Evolutionary conservation across 1,139 yeast species (phyloP), one percentile per base, ranked within the genome.

Genomic region (Kodamaea anthophila): DNA sequence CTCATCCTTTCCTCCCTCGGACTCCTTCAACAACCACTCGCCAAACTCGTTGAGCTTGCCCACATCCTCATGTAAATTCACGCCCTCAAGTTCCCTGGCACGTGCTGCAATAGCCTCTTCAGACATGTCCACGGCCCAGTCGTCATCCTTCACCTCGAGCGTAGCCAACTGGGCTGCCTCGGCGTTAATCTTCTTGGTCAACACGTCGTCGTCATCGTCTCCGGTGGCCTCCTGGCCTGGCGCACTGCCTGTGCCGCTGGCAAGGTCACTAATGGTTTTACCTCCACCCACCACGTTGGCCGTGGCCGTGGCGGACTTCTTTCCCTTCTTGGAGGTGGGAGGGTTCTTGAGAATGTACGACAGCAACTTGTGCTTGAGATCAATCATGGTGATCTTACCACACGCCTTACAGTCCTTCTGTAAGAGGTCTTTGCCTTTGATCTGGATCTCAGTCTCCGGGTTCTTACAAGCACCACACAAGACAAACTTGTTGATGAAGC

Each of bases 391-490:
- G 53, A 88, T 74, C 57, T 80, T 79, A 61, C 99, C 99, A 71
- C 99, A 91, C 18, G 99, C 99, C 60, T 91, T 91, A 71, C 99
- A 91, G 58, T 91, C 97, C 60, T 91, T 79, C 49, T 80, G 80
- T 53, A 93, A 66, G 42, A 67, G 69, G 30, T 81, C 93, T 46
- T 80, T 84, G 49, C 80, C 83, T 45, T 83, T 77, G 49, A 88
- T 70, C 46, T 80, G 71, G 51, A 88, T 80, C 52, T 86, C 96
- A 22, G 99, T 91, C 64, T 91, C 99, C 19, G 99, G 99, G 64
- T 91, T 91, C 68, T 84, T 84, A 71, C 99, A 91, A 38, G 86
- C 74, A 19, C 84, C 91, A 73, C 99, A 91, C 34, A 91, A 73
- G 38, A 91, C 96, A 54, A 87, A 93, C 61, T 81, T 87, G 63